Conservation (phyloP, 2,329 filamentous ascomycete genomes). For the Ambrosiella xylebori region DNA sequence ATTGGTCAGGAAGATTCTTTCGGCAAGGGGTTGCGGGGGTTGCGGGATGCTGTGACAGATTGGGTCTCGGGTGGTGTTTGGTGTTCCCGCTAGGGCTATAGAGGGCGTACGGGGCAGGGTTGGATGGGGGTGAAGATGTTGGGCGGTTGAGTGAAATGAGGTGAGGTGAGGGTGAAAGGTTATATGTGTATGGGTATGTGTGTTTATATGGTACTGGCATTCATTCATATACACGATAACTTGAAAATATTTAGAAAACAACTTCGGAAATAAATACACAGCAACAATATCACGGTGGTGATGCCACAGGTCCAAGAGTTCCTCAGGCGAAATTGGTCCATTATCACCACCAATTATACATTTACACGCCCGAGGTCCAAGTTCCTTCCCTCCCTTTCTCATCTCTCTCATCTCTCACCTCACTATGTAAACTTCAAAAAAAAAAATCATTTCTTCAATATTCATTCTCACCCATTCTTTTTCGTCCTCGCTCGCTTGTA, state of each 20-base stretch:
- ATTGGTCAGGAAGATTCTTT: neutral
- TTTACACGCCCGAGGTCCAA: neutral
- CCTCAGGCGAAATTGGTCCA: neutral
- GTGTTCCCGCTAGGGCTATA: constrained; percentile 14
- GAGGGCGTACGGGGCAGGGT: too few relatives aligned
- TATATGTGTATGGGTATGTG: too few relatives aligned
- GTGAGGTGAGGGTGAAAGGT: too few relatives aligned
- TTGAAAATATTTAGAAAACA: too few relatives aligned
- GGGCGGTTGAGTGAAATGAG: neutral
- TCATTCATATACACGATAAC: too few relatives aligned
- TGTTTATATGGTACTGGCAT: too few relatives aligned
- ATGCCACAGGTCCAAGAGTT: neutral
- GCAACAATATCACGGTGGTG: neutral
- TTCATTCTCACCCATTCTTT: neutral
- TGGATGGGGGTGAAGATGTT: neutral
- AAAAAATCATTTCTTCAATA: neutral
- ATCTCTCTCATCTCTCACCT: neutral
- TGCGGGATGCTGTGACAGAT: constrained; percentile 26
- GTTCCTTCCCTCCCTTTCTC: neutral
- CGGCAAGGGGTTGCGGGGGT: neutral
- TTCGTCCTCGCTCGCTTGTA: neutral
- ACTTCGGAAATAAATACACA: neutral
- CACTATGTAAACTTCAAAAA: neutral
- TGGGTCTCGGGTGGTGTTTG: constrained; percentile 34
- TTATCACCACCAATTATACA: neutral